Evolutionary conservation across 2,329 filamentous ascomycete species (phyloP), one percentile per base, ranked within the genome.

Genomic region (Pseudopyricularia javanii): DNA sequence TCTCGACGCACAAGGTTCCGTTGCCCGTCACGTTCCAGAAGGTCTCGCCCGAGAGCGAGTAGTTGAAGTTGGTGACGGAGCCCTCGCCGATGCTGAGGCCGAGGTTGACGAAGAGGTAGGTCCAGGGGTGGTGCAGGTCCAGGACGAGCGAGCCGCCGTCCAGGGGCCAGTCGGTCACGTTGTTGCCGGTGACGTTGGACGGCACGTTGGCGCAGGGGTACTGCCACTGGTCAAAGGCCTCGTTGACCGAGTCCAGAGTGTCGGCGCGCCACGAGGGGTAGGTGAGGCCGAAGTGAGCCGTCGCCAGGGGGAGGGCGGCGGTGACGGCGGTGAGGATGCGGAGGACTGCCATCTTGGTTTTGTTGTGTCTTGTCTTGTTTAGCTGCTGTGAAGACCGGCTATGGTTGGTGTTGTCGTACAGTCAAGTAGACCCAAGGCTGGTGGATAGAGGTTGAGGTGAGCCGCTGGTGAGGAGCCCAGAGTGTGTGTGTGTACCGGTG

Each of bases 1-100:
- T 66, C 8, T 80, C 76, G 12, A 89, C 60, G 67, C 86, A 91
- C 61, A 89, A 81, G 48, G 75, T 73, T 48, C 85, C 83, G 17
- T 77, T 69, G 66, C 62, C 85, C 66, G 68, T 81, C 62, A 66
- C 78, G 70, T 73, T 82, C 67, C 71, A 79, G 68, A 72, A 78
- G 68, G 71, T 59, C 3, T 78, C 79, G 28, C 50, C 50, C 2
- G 80, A 76, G 28, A 89, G 72, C 33, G 82, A 78, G 65, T 84
- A 74, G 72, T 85, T 88, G 74, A 83, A 90, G 66, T 79, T 80
- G 60, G 73, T 74, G 22, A 76, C 63, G 63, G 55, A 56, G 56
- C 64, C 65, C 17, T 20, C 62, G 62, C 73, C 72, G 34, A 59
- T 48, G 9, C 22, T 37, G 43, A 77, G 63, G 48, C 74, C 75